Conservation (phyloP, 345 rosid genomes). For the Bruguiera parviflora region DNA sequence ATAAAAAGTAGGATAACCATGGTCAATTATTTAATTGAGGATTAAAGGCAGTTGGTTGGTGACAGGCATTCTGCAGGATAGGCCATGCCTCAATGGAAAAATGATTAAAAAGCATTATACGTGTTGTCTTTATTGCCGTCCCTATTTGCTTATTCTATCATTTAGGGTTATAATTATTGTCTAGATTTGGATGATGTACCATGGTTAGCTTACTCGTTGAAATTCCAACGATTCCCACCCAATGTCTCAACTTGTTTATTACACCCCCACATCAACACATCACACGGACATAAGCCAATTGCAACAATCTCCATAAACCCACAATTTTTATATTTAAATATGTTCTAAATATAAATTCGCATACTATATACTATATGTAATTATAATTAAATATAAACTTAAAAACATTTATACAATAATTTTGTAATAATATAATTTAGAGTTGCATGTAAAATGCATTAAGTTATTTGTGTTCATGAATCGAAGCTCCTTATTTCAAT, state of each 20-base stretch:
- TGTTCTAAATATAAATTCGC: no score
- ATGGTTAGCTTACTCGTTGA: conserved; percentile 8
- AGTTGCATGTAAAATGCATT: no score
- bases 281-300: neutral
- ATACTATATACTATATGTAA: no score
- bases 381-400: no score
- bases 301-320: neutral
- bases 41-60: neutral
- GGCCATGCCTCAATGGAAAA: conserved; percentile 19
- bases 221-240: conserved; percentile 13
- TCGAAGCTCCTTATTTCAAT: neutral
- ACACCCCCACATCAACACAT: neutral
- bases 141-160: conserved; percentile 13
- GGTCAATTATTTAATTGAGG: neutral
- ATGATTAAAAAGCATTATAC: conserved; percentile 10
- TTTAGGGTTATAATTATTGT: conserved; percentile 9
- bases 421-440: no score
- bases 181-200: neutral
- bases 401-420: no score
- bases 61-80: neutral
- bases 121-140: conserved; percentile 14
- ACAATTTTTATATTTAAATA: no score
- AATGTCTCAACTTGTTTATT: neutral
- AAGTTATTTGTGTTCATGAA: no score
- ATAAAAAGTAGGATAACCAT: neutral